These are phyloP conservation scores for Xerocomus amazonicus DNA, from an alignment of 1,284 basidiomycete genomes.

Conservation along the genomic window DNA sequence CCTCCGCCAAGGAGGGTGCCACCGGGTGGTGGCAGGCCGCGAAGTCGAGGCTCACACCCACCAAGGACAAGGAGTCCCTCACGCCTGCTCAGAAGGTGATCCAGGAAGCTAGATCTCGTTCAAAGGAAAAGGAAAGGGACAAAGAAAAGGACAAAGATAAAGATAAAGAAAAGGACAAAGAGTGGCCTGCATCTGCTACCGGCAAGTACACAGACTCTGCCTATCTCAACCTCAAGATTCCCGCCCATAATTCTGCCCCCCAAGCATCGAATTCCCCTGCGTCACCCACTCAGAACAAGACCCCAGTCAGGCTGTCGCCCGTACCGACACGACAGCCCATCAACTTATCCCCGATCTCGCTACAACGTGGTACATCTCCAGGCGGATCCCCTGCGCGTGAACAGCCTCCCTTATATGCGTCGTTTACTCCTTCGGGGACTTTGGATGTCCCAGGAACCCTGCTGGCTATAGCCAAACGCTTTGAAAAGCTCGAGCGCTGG, in stretches of 20 bases:
- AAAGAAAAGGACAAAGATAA: slow-evolving; percentile 41
- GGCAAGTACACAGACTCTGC: slow-evolving; percentile 52
- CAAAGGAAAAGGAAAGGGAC: slow-evolving; percentile 50
- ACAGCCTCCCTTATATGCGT: slow-evolving; percentile 66
- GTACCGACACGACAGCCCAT: slow-evolving; percentile 24
- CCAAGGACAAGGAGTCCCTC: slow-evolving; percentile 64
- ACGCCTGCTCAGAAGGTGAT: slow-evolving; percentile 80
- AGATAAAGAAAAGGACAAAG: slow-evolving; percentile 46
- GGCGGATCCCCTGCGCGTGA: slow-evolving; percentile 57
- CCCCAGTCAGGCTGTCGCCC: slow-evolving; percentile 56
- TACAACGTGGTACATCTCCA: slow-evolving; percentile 38
- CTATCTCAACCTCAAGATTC: slow-evolving; percentile 51
- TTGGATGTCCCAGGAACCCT: slow-evolving; percentile 70
- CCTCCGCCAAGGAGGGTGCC: slow-evolving; percentile 55
- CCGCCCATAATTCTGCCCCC: slow-evolving; percentile 32
- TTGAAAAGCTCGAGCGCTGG: slow-evolving; percentile 85
- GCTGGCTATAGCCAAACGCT: slow-evolving; percentile 41
- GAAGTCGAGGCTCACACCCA: slow-evolving; percentile 71
- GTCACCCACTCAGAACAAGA: slow-evolving; percentile 55
- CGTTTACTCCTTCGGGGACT: slow-evolving; percentile 64
- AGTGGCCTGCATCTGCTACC: slow-evolving; percentile 53
- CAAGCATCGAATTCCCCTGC: slow-evolving; percentile 47
- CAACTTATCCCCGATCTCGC: slow-evolving; percentile 34
- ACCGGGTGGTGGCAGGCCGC: slow-evolving; percentile 65
- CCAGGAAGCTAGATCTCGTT: slow-evolving; percentile 62